A percentile compares a stretch with the other conserved stretches of the same genome.
Conservation (phyloP, 768 basidiomycete genomes). For the Gautieria morchelliformis region DNA sequence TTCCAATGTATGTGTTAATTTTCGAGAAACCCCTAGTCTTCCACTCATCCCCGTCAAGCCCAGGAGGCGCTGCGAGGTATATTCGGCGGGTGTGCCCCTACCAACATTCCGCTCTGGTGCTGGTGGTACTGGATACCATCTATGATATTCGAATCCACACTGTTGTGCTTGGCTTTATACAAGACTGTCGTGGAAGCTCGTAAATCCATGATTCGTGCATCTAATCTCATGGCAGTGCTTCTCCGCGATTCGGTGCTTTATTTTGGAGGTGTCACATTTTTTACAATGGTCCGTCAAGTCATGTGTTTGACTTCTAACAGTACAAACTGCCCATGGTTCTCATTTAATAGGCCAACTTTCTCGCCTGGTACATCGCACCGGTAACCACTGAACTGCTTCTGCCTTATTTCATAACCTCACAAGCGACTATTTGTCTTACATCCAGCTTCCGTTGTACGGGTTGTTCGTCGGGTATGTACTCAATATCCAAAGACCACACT, state of each 20-base stretch:
- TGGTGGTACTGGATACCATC: conserved; percentile 1
- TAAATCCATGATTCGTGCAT: not conserved
- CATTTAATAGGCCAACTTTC: not conserved
- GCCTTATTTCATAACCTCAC: not conserved
- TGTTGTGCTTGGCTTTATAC: not conserved
- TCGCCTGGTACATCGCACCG: not conserved
- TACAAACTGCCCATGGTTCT: not conserved
- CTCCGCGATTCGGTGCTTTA: not conserved
- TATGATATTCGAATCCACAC: not conserved
- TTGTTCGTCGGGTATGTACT: conserved; percentile 2
- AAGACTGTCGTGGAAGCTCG: not conserved
- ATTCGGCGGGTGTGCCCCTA: not conserved
- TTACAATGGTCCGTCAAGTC: not conserved
- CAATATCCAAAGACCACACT: not conserved
- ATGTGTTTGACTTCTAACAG: not conserved
- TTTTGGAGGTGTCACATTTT: conserved; percentile 1
- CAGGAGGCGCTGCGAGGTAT: not conserved
- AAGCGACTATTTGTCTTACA: not conserved
- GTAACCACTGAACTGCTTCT: not conserved
- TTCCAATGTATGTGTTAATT: not conserved
- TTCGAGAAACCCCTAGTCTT: not conserved
- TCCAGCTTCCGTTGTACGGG: not conserved
- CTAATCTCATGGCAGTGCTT: not conserved
- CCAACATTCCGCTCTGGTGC: conserved; percentile 1
- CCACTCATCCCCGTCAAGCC: not conserved